A percentile compares a stretch with the other conserved stretches of the same genome.
Evolutionary conservation across 495 filamentous ascomycete species (phyloP).

Genomic region (Neurospora discreta): DNA sequence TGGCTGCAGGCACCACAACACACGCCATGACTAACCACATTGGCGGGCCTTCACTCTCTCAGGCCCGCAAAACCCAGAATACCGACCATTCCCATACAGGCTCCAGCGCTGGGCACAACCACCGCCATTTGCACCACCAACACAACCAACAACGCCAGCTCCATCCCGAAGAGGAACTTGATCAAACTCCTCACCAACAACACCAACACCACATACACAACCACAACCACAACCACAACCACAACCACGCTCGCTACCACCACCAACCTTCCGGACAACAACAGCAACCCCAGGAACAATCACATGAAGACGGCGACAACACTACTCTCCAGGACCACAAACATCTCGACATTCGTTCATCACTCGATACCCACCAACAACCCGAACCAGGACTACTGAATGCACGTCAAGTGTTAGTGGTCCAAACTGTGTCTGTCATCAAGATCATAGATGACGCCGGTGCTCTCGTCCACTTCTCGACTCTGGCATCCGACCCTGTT

Average conservation of each 20-base stretch:
- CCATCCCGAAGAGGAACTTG: not conserved
- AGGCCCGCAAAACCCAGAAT: conserved; percentile 27
- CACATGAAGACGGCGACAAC: not conserved
- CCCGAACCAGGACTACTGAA: conserved; percentile 17
- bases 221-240: conserved; percentile 1
- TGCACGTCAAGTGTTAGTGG: conserved; percentile 29
- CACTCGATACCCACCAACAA: conserved; percentile 13
- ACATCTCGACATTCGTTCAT: conserved; percentile 28
- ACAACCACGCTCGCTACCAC: conserved; percentile 17
- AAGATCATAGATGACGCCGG: conserved; percentile 38
- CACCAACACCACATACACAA: conserved; percentile 7
- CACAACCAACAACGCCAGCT: conserved; percentile 4
- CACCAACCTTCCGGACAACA: conserved; percentile 2
- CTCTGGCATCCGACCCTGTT: conserved; percentile 17
- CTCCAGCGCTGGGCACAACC: conserved; percentile 20
- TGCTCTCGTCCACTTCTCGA: conserved; percentile 26
- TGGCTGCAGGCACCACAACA: conserved; percentile 20
- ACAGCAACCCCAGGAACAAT: not conserved
- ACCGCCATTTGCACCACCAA: conserved; percentile 22
- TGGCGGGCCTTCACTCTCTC: conserved; percentile 43
- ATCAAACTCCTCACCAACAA: conserved; percentile 1
- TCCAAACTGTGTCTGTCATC: conserved; percentile 38
- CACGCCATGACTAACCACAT: conserved; percentile 38
- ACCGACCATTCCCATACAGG: conserved; percentile 1
- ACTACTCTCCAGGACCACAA: not conserved